phyloP scores from a whole-genome alignment of 169 alveolate species.

The Toxoplasma gondii region DNA sequence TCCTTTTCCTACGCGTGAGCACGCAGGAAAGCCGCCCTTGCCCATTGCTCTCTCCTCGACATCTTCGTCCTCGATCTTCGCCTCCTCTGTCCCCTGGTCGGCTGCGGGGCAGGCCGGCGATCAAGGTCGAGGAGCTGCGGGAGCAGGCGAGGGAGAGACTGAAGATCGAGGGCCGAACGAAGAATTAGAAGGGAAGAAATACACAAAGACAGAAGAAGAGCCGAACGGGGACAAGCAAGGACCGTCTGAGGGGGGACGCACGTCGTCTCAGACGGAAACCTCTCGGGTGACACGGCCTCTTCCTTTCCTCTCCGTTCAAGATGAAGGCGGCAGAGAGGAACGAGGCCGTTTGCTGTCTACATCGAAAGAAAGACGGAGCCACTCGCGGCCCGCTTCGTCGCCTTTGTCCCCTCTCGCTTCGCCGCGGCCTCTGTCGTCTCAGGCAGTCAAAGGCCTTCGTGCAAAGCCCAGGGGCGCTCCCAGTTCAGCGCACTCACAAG shows the following conservation, averaged over 20 bases:
- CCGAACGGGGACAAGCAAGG: neutral
- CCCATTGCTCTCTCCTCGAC: neutral
- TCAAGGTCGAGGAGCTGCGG: neutral
- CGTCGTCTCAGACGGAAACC: too few species aligned
- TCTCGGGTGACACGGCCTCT: too few species aligned
- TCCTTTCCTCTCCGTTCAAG: too few species aligned
- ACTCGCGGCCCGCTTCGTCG: neutral
- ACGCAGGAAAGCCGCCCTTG: neutral
- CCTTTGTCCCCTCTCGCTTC: neutral
- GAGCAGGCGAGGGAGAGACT: neutral
- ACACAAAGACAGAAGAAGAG: neutral
- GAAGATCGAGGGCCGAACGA: neutral
- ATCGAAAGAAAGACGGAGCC: too few species aligned
- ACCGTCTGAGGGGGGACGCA: too few species aligned
- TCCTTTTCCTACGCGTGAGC: neutral
- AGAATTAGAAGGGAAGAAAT: neutral
- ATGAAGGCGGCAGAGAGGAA: too few species aligned
- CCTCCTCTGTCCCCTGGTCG: neutral
- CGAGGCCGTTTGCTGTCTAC: neutral
- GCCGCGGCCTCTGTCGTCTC: neutral
- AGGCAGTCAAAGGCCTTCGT: slow-evolving; percentile 8
- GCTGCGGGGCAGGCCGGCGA: too few species aligned
- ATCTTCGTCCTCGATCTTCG: neutral
- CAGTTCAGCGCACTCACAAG: neutral
- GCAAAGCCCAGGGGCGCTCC: neutral